Evolutionary conservation across 2,329 filamentous ascomycete species (phyloP), one percentile per base, ranked within the genome.

Genomic region (Fusarium nelsonii): DNA sequence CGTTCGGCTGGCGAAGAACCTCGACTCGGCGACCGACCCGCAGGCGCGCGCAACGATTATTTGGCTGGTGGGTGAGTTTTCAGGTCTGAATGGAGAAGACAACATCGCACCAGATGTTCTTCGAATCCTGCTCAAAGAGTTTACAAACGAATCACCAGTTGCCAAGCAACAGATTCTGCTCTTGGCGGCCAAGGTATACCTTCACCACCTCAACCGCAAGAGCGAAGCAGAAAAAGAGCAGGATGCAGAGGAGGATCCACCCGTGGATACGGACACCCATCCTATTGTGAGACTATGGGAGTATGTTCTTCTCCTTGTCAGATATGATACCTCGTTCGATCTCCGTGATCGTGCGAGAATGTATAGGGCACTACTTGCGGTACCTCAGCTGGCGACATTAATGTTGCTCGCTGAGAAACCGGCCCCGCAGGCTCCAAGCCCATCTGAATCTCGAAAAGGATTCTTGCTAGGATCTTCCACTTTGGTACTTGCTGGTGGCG

Each of bases 41-140:
- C 91, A 94, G 64, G 96, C 96, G 5, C 87, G 96, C 70, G 96
- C 96, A 4, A 97, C 93, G 50, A 97, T 99, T 68, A 92, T 99
- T 72, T 99, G 96, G 96, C 88, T 99, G 1, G 94, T 98, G 0
- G 96, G 96, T 45, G 96, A 99, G 79, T 98, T 97, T 73, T 89
- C 95, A 0, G 93, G 93, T 0, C 80, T 91, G 4, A 89, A 93
- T 58, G 87, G 90, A 11, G 90, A 94, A 63, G 90, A 96, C 76
- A 97, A 97, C 74, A 95, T 99, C 65, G 96, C 96, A 0, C 90
- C 95, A 0, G 96, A 99, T 75, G 94, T 98, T 8, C 82, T 98
- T 34, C 89, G 96, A 9, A 95, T 98, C 43, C 82, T 99, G 4
- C 87, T 94, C 44, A 95, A 94, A 77, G 91, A 90, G 18, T 99